Conservation (phyloP, 1,284 basidiomycete species). For the Naganishia sp. region DNA sequence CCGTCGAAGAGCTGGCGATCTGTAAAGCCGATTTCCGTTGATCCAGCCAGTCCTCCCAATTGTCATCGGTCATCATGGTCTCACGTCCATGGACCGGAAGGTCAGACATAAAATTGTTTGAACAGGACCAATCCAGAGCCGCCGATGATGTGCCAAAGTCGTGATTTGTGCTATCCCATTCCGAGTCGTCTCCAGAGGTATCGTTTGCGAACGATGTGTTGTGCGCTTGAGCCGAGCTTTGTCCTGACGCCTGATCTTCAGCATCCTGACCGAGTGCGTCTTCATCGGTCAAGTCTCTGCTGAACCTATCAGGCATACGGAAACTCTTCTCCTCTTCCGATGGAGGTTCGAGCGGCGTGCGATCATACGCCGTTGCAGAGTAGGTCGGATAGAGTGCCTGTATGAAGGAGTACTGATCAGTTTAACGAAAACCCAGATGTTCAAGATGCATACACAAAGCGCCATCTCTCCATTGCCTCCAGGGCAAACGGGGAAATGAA, state of each 20-base stretch:
- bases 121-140: slow-evolving; percentile 16
- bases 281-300: slow-evolving; percentile 27
- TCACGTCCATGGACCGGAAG: neutral
- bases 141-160: slow-evolving; percentile 12
- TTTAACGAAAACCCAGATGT: neutral
- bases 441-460: slow-evolving; percentile 61
- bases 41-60: slow-evolving; percentile 31
- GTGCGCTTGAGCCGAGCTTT: neutral
- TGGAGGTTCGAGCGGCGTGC: slow-evolving; percentile 54
- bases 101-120: neutral
- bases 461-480: slow-evolving; percentile 68
- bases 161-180: neutral
- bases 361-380: slow-evolving; percentile 53
- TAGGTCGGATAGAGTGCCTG: slow-evolving; percentile 52
- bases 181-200: too few species aligned
- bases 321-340: slow-evolving; percentile 51
- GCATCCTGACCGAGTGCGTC: neutral
- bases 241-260: neutral
- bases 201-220: neutral
- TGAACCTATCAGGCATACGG: slow-evolving; percentile 49
- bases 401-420: neutral
- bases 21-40: slow-evolving; percentile 18
- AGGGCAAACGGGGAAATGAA: slow-evolving; percentile 63
- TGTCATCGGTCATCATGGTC: slow-evolving; percentile 15
- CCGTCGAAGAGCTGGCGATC: slow-evolving; percentile 6